Evolutionary conservation across 345 rosid genomes (phyloP), one percentile per base, ranked within the genome.

Genomic region (Arabis hirsuta): DNA sequence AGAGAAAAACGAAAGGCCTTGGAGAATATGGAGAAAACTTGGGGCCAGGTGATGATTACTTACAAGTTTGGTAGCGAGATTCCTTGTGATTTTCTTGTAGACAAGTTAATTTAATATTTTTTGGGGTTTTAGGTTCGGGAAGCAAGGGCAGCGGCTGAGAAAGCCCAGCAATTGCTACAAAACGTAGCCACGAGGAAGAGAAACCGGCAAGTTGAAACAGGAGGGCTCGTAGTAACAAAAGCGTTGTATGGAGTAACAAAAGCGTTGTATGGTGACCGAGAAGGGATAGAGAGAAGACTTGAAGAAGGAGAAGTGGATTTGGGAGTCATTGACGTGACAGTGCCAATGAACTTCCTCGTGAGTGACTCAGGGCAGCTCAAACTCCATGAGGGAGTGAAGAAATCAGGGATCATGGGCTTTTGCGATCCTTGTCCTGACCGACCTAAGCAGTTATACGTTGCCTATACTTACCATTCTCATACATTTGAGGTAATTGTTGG

Each of bases 391-490:
- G 96, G 99, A 68, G 86, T 96, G 65, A 92, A 88, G 81, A 92
- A 96, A 78, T 90, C 91, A 0, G 98, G 96, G 69, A 90, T 96
- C 20, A 92, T 96, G 99, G 99, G 99, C 6, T 96, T 92, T 73
- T 92, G 88, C 11, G 92, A 96, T 84, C 96, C 99, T 7, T 96
- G 96, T 69, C 99, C 98, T 0, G 91, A 88, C 16, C 88, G 87
- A 62, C 85, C 90, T 8, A 96, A 92, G 78, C 86, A 86, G 77
- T 53, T 96, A 80, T 74, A 71, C 61, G 80, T 96, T 59, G 89
- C 87, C 46, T 96, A 86, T 73, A 87, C 95, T 41, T 87, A 53
- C 32, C 69, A 67, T 14, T 84, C 91, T 66, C 76, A 73, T n/a
- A 53, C 64, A 45, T 88, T 62, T 12, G 74, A 87, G 97, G 92